Conservation (phyloP, 192 early-diverging fungal genomes). For the Thamnidium elegans region DNA sequence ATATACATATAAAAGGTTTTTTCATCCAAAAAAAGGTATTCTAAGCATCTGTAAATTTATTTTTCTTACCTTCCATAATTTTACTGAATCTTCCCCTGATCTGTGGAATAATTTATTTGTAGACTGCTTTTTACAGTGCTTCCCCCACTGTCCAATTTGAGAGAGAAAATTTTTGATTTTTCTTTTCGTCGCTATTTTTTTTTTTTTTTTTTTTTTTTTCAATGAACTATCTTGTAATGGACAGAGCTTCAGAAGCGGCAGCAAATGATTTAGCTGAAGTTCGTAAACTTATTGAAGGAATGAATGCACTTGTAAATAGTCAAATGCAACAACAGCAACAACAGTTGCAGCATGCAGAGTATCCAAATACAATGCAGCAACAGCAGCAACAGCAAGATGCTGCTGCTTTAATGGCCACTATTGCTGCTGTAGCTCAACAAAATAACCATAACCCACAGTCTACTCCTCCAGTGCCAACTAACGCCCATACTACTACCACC, state of each 20-base stretch:
- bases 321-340: constrained; percentile 27
- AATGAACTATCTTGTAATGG: neutral
- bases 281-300: constrained; percentile 38
- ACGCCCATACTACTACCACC: too few species aligned
- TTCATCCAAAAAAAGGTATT: too few species aligned
- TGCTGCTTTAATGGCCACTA: neutral
- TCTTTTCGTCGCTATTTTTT: too few species aligned
- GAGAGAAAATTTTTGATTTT: too few species aligned
- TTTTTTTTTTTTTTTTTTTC: too few species aligned
- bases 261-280: constrained; percentile 39
- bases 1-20: too few species aligned
- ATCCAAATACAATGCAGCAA: constrained; percentile 2
- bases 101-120: too few species aligned
- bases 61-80: too few species aligned
- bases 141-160: too few species aligned
- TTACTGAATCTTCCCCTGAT: too few species aligned
- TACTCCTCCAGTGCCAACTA: neutral
- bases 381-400: constrained; percentile 10
- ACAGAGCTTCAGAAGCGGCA: constrained; percentile 25
- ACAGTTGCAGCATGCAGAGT: constrained; percentile 18
- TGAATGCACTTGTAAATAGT: constrained; percentile 35
- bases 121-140: too few species aligned
- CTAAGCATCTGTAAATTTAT: too few species aligned
- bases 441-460: neutral
- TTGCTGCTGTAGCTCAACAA: neutral